Evolutionary conservation across 2,329 filamentous ascomycete genomes (phyloP).

Genomic region (Aspergillus spinulosporus): DNA sequence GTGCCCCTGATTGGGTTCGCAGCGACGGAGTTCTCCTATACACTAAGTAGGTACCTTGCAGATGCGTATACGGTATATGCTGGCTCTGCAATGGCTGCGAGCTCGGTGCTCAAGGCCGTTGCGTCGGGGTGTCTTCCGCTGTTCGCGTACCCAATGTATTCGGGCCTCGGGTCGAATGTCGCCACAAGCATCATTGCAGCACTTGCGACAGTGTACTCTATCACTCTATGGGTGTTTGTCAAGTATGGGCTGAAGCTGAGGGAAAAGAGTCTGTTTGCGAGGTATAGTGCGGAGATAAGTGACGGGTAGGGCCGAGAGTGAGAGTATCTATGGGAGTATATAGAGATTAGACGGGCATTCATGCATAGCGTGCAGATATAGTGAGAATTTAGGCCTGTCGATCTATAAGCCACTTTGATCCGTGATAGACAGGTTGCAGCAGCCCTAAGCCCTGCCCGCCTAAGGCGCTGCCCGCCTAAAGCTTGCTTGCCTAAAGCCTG

Average conservation of each 20-base stretch:
- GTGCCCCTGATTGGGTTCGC: slow-evolving; percentile 17
- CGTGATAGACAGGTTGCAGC: no score
- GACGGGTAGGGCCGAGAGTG: background rate
- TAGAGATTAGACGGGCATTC: no score
- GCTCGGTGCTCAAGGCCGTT: slow-evolving; percentile 9
- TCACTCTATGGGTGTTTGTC: slow-evolving; percentile 17
- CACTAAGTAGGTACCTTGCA: slow-evolving; percentile 17
- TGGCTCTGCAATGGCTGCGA: slow-evolving; percentile 15
- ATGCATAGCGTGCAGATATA: no score
- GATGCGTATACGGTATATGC: slow-evolving; percentile 22
- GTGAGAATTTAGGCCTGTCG: no score
- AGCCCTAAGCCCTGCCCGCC: no score
- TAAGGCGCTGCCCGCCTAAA: no score
- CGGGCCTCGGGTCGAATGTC: slow-evolving; percentile 18
- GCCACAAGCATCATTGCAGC: slow-evolving; percentile 19
- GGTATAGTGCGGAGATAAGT: slow-evolving; percentile 30
- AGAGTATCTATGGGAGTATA: no score
- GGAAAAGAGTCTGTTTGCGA: slow-evolving; percentile 18
- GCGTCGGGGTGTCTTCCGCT: slow-evolving; percentile 16
- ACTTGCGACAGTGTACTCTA: slow-evolving; percentile 19
- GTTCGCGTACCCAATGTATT: slow-evolving; percentile 20
- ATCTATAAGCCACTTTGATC: no score
- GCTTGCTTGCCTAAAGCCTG: no score
- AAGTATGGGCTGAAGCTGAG: slow-evolving; percentile 17
- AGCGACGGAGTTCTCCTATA: slow-evolving; percentile 16